Percentiles rank a stretch among this genome's conserved stretches.
These are phyloP conservation scores for Mortierella sp. DNA, from an alignment of 371 early-diverging fungal genomes.

Conservation along the genomic window DNA sequence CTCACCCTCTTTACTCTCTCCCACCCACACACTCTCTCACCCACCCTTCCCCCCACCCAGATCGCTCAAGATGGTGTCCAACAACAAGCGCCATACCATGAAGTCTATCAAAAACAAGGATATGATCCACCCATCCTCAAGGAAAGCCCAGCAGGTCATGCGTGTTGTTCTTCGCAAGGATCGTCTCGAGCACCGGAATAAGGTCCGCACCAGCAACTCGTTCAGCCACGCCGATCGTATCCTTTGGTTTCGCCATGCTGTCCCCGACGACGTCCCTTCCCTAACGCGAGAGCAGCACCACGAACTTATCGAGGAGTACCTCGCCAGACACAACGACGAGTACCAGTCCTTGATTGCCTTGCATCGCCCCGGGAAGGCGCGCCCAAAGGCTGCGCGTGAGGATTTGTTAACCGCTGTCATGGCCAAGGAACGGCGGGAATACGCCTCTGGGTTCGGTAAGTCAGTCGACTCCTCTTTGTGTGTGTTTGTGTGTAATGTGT, in stretches of 20 bases:
- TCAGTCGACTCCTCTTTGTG: not conserved
- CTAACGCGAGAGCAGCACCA: conserved; percentile 62
- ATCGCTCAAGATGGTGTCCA: conserved; percentile 51
- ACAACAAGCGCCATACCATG: conserved; percentile 67
- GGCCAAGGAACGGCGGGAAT: conserved; percentile 62
- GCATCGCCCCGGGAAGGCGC: conserved; percentile 59
- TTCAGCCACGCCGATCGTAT: conserved; percentile 60
- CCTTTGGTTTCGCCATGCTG: conserved; percentile 71
- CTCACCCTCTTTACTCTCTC: not conserved
- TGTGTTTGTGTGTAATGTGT: not conserved
- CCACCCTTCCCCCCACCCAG: not conserved
- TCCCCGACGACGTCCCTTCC: conserved; percentile 57
- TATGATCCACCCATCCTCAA: conserved; percentile 68
- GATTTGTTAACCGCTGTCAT: conserved; percentile 59
- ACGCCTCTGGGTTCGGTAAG: conserved; percentile 69
- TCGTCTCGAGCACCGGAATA: conserved; percentile 58
- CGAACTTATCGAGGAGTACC: conserved; percentile 61
- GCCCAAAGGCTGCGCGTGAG: conserved; percentile 64
- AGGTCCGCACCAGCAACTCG: conserved; percentile 34
- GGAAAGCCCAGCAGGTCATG: conserved; percentile 67
- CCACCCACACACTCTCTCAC: conserved; percentile 1
- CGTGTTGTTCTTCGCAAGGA: conserved; percentile 64
- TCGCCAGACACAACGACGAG: conserved; percentile 63
- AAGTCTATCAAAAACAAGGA: conserved; percentile 72
- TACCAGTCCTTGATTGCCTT: conserved; percentile 58